A percentile compares a stretch with the other conserved stretches of the same genome.
These are phyloP conservation scores for Calophaca sinica DNA, from an alignment of 306 rosid species.

Conservation along the genomic window DNA sequence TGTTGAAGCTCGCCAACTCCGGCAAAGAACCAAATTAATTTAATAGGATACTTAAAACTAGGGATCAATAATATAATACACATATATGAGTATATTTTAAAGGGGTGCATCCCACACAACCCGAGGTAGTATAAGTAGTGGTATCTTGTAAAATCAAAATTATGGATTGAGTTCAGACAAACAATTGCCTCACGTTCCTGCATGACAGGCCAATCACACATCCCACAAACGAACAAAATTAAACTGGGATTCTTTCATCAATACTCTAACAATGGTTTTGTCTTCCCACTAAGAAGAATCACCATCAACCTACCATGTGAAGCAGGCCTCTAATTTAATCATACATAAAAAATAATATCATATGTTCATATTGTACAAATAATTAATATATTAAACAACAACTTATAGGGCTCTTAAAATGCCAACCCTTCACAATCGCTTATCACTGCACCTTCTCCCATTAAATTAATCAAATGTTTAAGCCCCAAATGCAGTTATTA, in stretches of 20 bases:
- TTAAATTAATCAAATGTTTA: conserved; percentile 54
- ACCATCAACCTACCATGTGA: conserved; percentile 71
- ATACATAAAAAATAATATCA: background rate
- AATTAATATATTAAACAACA: conserved; percentile 3
- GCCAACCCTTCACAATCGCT: conserved; percentile 62
- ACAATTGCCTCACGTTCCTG: conserved; percentile 69
- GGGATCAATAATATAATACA: conserved; percentile 19
- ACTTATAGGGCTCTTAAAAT: conserved; percentile 46
- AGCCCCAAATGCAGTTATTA: conserved; percentile 26
- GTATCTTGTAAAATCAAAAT: conserved; percentile 44
- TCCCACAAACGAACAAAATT: conserved; percentile 62
- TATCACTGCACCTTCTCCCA: conserved; percentile 47
- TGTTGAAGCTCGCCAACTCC: conserved; percentile 18
- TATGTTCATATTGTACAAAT: conserved; percentile 7
- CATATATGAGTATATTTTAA: background rate
- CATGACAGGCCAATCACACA: conserved; percentile 57
- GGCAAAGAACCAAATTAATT: conserved; percentile 28
- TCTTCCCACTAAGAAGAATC: conserved; percentile 59
- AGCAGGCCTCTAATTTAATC: conserved; percentile 52
- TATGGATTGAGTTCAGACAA: conserved; percentile 52
- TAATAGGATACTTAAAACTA: conserved; percentile 39
- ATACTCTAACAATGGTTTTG: conserved; percentile 53
- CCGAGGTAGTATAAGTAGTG: conserved; percentile 39
- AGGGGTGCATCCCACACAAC: conserved; percentile 44
- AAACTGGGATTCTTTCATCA: conserved; percentile 79